Base-by-base conservation (phyloP, 257 asterid genomes). In the Ilex aquifolium region DNA sequence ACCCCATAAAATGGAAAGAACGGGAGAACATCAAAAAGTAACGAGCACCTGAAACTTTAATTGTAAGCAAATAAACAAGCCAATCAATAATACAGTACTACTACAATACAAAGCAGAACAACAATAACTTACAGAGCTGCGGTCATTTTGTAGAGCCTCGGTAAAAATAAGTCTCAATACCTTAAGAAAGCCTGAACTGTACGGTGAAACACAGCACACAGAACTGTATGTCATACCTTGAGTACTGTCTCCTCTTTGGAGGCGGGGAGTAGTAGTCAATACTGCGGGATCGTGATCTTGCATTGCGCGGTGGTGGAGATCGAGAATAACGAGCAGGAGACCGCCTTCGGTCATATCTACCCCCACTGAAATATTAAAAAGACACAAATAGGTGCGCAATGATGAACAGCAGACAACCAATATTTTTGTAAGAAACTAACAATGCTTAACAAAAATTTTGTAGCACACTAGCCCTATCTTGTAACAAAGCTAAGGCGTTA, bases 261-360 rank as follows among this genome's bases (percentile, higher is more conserved):
- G 87, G 77, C 15, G 92, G 88, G 10, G 95, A 82, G 62, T 84
- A 81, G 78, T 91, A 82, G 39, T 81, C 96, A 56, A 82, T 95
- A 73, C 80, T 67, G 44, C 64, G 90, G 21, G 96, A 82, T 16
- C 69, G 73, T 46, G 94, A 82, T 69, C 87, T 76, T 55, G 71
- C 87, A 76, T 81, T 74, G 17, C 87, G 86, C 5, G 88, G 82
- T 8, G 89, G 85, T 31, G 98, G 97, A 32, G 98, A 86, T 3
- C 85, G 89, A 30, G 96, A 86, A 79, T 86, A 83, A 11, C 90
- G 91, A 7, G 83, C 85, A 7, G 93, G 95, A 31, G 95, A 87
- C 27, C 96, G 80, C 73, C 99, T 83, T 49, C 95, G 71, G 52
- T 93, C 97, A 74, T 90, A 80, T 61, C 59, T 78, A 9, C 95